These are phyloP conservation scores for Didymella segeticola DNA, from an alignment of 2,329 filamentous ascomycete genomes.

Conservation along the genomic window DNA sequence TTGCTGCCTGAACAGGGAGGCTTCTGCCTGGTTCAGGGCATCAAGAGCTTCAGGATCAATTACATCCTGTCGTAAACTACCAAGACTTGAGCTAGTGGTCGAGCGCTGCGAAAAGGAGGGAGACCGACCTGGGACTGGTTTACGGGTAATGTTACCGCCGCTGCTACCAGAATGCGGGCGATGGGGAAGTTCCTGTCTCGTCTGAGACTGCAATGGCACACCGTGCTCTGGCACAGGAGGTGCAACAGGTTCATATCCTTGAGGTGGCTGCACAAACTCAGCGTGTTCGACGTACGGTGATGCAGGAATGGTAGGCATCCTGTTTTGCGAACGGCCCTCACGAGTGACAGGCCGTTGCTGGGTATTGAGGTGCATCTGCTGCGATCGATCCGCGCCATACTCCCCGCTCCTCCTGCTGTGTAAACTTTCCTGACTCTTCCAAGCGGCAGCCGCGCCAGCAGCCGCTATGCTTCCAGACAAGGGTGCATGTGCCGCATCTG, in stretches of 20 bases:
- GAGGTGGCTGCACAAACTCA: slow-evolving; percentile 44
- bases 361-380: slow-evolving; percentile 46
- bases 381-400: slow-evolving; percentile 31
- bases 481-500: slow-evolving; percentile 68
- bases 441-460: slow-evolving; percentile 51
- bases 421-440: slow-evolving; percentile 44
- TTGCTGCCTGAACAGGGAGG: slow-evolving; percentile 38
- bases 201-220: slow-evolving; percentile 33
- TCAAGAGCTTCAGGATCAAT: slow-evolving; percentile 56
- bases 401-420: slow-evolving; percentile 44
- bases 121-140: slow-evolving; percentile 53
- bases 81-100: slow-evolving; percentile 52
- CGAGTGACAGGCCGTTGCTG: slow-evolving; percentile 62
- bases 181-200: slow-evolving; percentile 33
- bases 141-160: slow-evolving; percentile 41
- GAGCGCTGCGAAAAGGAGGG: slow-evolving; percentile 46
- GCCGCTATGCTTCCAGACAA: slow-evolving; percentile 44
- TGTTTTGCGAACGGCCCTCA: slow-evolving; percentile 54
- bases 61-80: slow-evolving; percentile 52
- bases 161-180: slow-evolving; percentile 36
- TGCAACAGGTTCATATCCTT: slow-evolving; percentile 40
- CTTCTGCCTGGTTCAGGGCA: slow-evolving; percentile 40
- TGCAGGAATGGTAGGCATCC: slow-evolving; percentile 55
- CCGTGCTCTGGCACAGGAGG: slow-evolving; percentile 48
- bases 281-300: slow-evolving; percentile 52